Base-by-base conservation (phyloP, 192 early-diverging fungal species). In the Coemansia sp. region DNA sequence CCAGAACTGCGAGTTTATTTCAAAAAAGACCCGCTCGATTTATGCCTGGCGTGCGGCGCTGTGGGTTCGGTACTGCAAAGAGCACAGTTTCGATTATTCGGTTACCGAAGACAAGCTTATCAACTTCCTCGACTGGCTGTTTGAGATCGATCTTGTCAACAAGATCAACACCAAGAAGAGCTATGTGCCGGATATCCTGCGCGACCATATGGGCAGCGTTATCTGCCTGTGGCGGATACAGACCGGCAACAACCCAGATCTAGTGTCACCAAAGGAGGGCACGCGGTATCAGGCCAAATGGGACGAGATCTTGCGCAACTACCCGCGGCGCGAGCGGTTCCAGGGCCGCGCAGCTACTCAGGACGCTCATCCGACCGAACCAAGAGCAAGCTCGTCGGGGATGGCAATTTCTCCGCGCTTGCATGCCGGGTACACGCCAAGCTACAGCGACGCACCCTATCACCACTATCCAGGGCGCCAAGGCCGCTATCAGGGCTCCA, bases 81-180 rank as follows among this genome's bases (percentile, higher is more conserved):
- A 81, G 56, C 62, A 59, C 20, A 47, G 64, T 17, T 21, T 57
- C 3, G 69, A 75, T 26, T 81, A 55, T 66, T 25, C 48, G 8
- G 78, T 81, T 15, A 81, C 78, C 42, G 78, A 81, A 17, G 72
- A 71, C 63, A 74, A 68, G 68, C 63, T 81, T 20, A 65, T 81
- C 22, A 37, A 62, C 22, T 81, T 74, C 46, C 64, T 81, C 21
- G 78, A 81, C 78, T 81, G 78, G 78, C 44, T 81, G 46, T 75
- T 81, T 64, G 69, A 71, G 10, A 81, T 81, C 26, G 78, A 81
- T 46, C 46, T 81, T 22, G 69, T 72, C 58, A 68, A 81, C 72
- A 81, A 72, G 26, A 81, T 81, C 69, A 81, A 81, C 55, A 81
- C 78, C 36, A 81, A 81, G 56, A 81, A 81, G 60, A 81, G 59